Evolutionary conservation across 148 eudicot genomes (phyloP), one percentile per base, ranked within the genome.

Genomic region (Fallopia convolvulus): DNA sequence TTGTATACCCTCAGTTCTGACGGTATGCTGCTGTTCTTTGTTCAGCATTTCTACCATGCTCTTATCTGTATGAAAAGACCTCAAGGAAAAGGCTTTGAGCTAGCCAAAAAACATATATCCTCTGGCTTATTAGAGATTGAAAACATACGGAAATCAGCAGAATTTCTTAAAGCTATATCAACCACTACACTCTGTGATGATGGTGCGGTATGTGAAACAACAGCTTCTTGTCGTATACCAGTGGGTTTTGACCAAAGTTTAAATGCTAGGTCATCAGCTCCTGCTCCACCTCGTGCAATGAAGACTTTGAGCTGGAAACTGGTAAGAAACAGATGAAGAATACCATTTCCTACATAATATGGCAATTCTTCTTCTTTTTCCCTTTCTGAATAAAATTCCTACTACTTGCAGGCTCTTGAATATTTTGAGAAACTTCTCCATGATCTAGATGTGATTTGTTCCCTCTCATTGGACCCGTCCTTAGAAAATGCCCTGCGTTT

Each of bases 211-310:
- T 74, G 81, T 73, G 83, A 79, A 79, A 91, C 99, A 46, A 95
- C 99, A 23, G 99, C 97, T 75, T 95, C 99, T 55, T 97, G 99
- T 76, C 79, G 92, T 80, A 85, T 87, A 78, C 94, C 97, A 70
- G 81, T 92, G 65, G 99, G 99, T 20, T 95, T 95, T 85, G 99
- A 95, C 82, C 84, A 90, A 68, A 90, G 90, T 79, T 80, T 95
- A 84, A 95, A 95, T 85, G 80, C 87, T 81, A 92, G 99, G 83
- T 83, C 90, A 74, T 91, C 94, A 74, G 94, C 99, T 76, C 97
- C 97, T 75, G 87, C 92, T 82, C 99, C 99, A 74, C 99, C 99
- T 41, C 97, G 99, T 74, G 87, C 97, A 72, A 91, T 95, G 74
- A 88, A 83, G 85, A 86, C 89, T 74, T 85, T 93, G 60, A 89